phyloP scores from a whole-genome alignment of 139 green algal genomes.

The Tetraselmis chui region DNA sequence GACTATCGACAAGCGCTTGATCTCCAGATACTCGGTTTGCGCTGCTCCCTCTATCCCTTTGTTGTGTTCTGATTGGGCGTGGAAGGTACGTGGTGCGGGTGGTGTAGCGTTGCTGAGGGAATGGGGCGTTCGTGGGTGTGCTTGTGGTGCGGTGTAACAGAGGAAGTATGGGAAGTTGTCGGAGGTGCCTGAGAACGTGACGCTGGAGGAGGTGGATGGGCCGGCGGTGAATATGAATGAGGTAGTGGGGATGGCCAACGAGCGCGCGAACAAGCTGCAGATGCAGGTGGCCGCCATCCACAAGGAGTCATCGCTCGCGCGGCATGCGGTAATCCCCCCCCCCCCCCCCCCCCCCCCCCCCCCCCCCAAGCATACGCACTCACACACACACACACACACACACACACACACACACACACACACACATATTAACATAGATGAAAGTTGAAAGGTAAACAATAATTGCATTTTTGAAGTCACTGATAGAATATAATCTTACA shows the following conservation, averaged over 20 bases:
- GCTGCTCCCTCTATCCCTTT: too few species aligned
- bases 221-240: constrained; percentile 2
- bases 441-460: too few species aligned
- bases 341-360: too few species aligned
- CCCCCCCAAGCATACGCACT: too few species aligned
- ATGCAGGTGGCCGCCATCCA: not conserved
- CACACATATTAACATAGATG: too few species aligned
- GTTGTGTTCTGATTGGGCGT: too few species aligned
- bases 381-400: too few species aligned
- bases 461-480: too few species aligned
- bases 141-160: not conserved
- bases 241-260: not conserved
- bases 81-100: not conserved
- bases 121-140: not conserved
- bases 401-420: too few species aligned
- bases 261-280: not conserved
- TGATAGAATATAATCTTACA: too few species aligned
- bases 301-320: not conserved
- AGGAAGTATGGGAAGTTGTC: not conserved
- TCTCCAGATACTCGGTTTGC: not conserved
- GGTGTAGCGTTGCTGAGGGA: not conserved
- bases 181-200: not conserved
- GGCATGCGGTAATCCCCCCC: not conserved
- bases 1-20: not conserved
- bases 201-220: not conserved